phyloP scores from a whole-genome alignment of 345 rosid genomes.

The Arabis hirsuta region DNA sequence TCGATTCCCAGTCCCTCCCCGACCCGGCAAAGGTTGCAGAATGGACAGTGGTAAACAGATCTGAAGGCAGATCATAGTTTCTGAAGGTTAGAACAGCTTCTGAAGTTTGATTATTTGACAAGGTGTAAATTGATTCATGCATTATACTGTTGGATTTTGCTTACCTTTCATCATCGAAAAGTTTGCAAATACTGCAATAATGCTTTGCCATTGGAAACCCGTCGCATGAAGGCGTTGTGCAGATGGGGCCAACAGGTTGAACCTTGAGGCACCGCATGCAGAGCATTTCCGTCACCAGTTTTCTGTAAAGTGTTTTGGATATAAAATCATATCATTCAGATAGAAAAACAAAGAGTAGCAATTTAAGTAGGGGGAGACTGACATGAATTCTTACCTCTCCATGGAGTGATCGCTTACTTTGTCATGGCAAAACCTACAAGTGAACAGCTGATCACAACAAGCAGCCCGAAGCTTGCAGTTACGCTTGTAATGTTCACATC shows the following conservation, averaged over 20 bases:
- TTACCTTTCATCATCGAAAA: conserved; percentile 92
- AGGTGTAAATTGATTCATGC: neutral
- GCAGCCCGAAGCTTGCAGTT: conserved; percentile 84
- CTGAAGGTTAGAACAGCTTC: conserved; percentile 19
- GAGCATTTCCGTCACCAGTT: conserved; percentile 85
- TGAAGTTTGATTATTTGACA: neutral
- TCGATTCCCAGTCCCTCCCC: conserved; percentile 89
- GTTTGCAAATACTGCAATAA: conserved; percentile 88
- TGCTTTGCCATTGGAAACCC: conserved; percentile 82
- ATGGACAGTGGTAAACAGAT: conserved; percentile 85
- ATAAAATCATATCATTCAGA: conserved; percentile 16
- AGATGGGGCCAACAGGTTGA: conserved; percentile 79
- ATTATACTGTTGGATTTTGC: conserved; percentile 21
- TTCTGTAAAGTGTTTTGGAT: conserved; percentile 48
- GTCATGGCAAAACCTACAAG: conserved; percentile 89
- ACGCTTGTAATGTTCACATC: conserved; percentile 90
- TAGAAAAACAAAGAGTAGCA: neutral
- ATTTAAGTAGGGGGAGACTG: conserved; percentile 11
- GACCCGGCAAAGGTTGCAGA: conserved; percentile 91
- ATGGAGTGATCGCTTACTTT: conserved; percentile 90
- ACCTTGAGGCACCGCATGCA: conserved; percentile 80
- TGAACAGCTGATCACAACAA: conserved; percentile 74
- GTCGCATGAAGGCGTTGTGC: conserved; percentile 67
- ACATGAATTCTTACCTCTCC: conserved; percentile 62
- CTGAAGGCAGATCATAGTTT: conserved; percentile 48